Conservation (phyloP, 73 alveolate species). For the Uronychia setigera region DNA sequence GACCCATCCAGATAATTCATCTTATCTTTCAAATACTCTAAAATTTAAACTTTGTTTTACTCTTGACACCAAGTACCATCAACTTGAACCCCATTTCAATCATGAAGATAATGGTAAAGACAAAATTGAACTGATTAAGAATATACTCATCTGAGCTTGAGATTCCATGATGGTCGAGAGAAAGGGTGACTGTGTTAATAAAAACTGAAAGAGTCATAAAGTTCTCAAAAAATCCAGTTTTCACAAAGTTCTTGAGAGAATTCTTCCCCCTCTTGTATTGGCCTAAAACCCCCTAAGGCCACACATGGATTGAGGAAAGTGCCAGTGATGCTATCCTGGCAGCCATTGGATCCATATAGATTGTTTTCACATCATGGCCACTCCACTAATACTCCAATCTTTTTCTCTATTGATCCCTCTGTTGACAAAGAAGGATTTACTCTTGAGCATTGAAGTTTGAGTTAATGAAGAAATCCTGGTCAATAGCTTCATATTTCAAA, state of each 20-base stretch:
- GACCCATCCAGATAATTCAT: constrained; percentile 95
- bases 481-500: no score
- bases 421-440: no score
- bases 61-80: constrained; percentile 87
- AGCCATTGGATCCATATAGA: constrained; percentile 32
- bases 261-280: constrained; percentile 10
- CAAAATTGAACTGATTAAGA: constrained; percentile 70
- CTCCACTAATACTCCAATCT: no score
- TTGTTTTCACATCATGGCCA: constrained; percentile 29
- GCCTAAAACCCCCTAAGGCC: constrained; percentile 45
- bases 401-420: no score
- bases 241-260: constrained; percentile 10
- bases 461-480: no score
- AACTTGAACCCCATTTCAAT: constrained; percentile 91
- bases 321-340: constrained; percentile 13
- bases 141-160: constrained; percentile 58
- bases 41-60: no score
- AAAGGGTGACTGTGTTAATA: constrained; percentile 86
- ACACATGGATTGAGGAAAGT: constrained; percentile 16
- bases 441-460: no score
- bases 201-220: constrained; percentile 76
- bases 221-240: constrained; percentile 40
- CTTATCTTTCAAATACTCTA: constrained; percentile 88
- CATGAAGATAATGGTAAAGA: constrained; percentile 89
- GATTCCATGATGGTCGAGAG: constrained; percentile 86